These are phyloP conservation scores for Kurtzmaniella natalensis DNA, from an alignment of 1,139 yeast species.

Conservation along the genomic window DNA sequence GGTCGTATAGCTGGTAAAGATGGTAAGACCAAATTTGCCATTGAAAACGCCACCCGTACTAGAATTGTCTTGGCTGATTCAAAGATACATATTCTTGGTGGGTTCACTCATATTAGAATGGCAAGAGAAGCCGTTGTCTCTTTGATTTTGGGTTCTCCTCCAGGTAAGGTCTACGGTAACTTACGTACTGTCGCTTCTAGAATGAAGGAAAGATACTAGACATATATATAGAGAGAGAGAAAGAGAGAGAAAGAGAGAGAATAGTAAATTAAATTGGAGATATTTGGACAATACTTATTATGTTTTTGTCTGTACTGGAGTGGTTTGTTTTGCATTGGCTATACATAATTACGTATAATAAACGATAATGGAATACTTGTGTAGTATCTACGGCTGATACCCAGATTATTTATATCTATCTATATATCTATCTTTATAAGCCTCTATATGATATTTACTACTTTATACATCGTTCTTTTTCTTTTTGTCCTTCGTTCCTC, in stretches of 20 bases:
- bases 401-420: too few relatives aligned
- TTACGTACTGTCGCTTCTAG: constrained; percentile 95
- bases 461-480: background rate
- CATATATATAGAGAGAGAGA: background rate
- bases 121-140: constrained; percentile 96
- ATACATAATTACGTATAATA: too few relatives aligned
- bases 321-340: too few relatives aligned
- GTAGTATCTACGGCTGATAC: too few relatives aligned
- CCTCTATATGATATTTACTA: too few relatives aligned
- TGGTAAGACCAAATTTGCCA: constrained; percentile 97
- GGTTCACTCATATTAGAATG: constrained; percentile 93
- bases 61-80: constrained; percentile 96
- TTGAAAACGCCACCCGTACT: constrained; percentile 96
- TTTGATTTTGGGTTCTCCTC: constrained; percentile 94
- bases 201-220: constrained; percentile 87
- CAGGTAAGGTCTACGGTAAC: constrained; percentile 97
- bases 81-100: constrained; percentile 94
- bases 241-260: too few relatives aligned
- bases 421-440: too few relatives aligned
- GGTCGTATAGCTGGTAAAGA: constrained; percentile 99
- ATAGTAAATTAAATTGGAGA: too few relatives aligned
- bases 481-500: background rate
- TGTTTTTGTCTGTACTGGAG: too few relatives aligned
- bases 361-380: too few relatives aligned
- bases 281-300: too few relatives aligned